Evolutionary conservation across 2,329 filamentous ascomycete genomes (phyloP), one percentile per base, ranked within the genome.

Genomic region (Stemphylium lycopersici): DNA sequence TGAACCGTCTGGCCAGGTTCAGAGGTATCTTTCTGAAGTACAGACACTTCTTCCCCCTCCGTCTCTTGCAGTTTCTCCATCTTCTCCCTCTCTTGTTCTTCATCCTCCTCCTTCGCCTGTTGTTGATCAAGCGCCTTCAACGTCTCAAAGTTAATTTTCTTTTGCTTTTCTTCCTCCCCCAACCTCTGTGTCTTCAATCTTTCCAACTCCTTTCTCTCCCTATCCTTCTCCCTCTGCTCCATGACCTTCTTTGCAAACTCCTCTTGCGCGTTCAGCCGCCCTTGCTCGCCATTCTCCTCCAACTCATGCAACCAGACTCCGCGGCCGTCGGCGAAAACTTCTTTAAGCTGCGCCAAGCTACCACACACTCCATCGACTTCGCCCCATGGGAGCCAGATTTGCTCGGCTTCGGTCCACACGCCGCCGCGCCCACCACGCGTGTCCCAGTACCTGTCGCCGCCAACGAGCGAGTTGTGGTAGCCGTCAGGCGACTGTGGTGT

Each of bases 401-500:
- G 72, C 16, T 75, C 75, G n/a, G 74, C 70, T 11, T 77, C 78
- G 0, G 81, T 83, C 83, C 83, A 85, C 3, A 83, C 68, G 6
- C 82, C 83, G 3, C 82, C 81, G n/a, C 74, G 76, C 0, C 82
- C 82, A 8, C 81, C 82, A 12, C 81, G 77, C 48, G 73, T 66
- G 59, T 84, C 79, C 79, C 80, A 81, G 67, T 75, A 76, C 1
- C 75, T 71, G 44, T 80, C 76, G 3, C 79, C 80, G 11, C 80
- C 81, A 0, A 78, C 71, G 6, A 78, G 72, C 0, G 77, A 76
- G 8, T 75, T 75, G 49, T 79, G 76, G 12, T 79, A 77, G 0
- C 78, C 76, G 26, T 75, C 68, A 1, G 78, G 59, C 60, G 76
- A 77, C 37, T 76, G 77, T 0, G 78, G 69, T 0, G 69, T 74